Percentiles rank a stretch among this genome's conserved stretches.
Conservation (phyloP, 2,329 filamentous ascomycete species). For the Botrytis pseudocinerea region DNA sequence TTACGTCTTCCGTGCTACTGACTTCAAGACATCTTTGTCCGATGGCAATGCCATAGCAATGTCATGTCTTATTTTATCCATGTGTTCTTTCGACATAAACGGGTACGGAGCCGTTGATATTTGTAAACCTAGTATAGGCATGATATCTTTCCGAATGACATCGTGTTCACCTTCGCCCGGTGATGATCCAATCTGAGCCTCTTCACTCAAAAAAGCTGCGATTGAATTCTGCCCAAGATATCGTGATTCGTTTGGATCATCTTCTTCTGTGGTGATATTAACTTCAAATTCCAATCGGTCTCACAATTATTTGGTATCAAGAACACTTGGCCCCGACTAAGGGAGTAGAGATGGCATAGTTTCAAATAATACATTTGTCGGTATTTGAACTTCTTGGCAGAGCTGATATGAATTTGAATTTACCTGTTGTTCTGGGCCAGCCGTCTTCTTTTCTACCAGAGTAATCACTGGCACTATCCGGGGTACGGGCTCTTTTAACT, state of each 20-base stretch:
- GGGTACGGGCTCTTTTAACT: conserved; percentile 36
- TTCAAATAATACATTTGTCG: not conserved
- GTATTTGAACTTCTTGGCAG: not conserved
- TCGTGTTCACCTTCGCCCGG: conserved; percentile 50
- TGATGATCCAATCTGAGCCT: conserved; percentile 51
- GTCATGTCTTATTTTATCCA: conserved; percentile 60
- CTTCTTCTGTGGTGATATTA: conserved; percentile 46
- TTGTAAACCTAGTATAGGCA: conserved; percentile 64
- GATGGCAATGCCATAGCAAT: conserved; percentile 63
- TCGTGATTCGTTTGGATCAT: conserved; percentile 56
- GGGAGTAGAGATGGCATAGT: not conserved
- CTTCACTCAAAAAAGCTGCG: conserved; percentile 63
- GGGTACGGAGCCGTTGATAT: conserved; percentile 64
- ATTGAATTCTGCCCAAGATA: conserved; percentile 70
- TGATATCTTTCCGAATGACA: conserved; percentile 62
- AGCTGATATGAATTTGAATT: conserved; percentile 17
- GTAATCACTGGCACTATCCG: conserved; percentile 37
- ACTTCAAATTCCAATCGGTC: conserved; percentile 20
- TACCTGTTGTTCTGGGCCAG: conserved; percentile 41
- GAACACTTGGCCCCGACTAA: conserved; percentile 1
- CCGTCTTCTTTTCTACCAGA: conserved; percentile 37
- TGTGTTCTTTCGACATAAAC: conserved; percentile 63
- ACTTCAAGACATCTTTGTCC: conserved; percentile 68
- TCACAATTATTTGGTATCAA: not conserved
- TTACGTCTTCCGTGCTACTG: conserved; percentile 37